Conservation (phyloP, 495 filamentous ascomycete species). For the Trichoderma reesei region DNA sequence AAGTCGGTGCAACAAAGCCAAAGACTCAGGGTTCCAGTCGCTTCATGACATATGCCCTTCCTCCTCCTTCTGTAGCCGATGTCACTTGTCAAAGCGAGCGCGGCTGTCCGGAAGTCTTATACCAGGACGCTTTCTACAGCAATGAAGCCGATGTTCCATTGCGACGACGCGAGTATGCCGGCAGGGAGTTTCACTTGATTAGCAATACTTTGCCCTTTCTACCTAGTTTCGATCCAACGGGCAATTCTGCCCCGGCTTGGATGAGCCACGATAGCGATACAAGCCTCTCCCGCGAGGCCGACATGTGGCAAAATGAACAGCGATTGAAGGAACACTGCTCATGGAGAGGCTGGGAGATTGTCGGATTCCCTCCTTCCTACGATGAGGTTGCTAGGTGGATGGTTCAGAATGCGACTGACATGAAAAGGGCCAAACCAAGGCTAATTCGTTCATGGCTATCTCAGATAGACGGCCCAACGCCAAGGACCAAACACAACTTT, state of each 20-base stretch:
- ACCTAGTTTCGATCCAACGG: conserved; percentile 65
- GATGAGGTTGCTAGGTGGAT: conserved; percentile 66
- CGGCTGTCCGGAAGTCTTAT: conserved; percentile 48
- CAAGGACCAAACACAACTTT: conserved; percentile 72
- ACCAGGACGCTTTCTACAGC: conserved; percentile 82
- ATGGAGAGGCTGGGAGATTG: conserved; percentile 56
- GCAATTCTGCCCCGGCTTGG: conserved; percentile 27
- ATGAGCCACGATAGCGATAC: not conserved
- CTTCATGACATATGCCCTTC: conserved; percentile 10
- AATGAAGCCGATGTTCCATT: conserved; percentile 80
- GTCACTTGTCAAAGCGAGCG: conserved; percentile 32
- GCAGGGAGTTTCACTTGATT: conserved; percentile 72
- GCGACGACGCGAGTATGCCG: conserved; percentile 72
- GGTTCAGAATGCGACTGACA: conserved; percentile 23
- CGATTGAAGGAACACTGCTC: conserved; percentile 42
- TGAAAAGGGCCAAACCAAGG: conserved; percentile 24
- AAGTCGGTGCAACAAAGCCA: not conserved
- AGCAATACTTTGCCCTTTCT: conserved; percentile 68
- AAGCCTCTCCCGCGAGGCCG: not conserved
- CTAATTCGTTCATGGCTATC: conserved; percentile 36
- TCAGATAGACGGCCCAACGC: conserved; percentile 85
- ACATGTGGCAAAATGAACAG: conserved; percentile 31
- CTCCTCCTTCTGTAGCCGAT: conserved; percentile 29
- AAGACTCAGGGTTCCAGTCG: not conserved
- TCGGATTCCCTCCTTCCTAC: conserved; percentile 55